A percentile compares a stretch with the other conserved stretches of the same genome.
Evolutionary conservation across 2,329 filamentous ascomycete genomes (phyloP).

Genomic region (Fusarium anguioides): DNA sequence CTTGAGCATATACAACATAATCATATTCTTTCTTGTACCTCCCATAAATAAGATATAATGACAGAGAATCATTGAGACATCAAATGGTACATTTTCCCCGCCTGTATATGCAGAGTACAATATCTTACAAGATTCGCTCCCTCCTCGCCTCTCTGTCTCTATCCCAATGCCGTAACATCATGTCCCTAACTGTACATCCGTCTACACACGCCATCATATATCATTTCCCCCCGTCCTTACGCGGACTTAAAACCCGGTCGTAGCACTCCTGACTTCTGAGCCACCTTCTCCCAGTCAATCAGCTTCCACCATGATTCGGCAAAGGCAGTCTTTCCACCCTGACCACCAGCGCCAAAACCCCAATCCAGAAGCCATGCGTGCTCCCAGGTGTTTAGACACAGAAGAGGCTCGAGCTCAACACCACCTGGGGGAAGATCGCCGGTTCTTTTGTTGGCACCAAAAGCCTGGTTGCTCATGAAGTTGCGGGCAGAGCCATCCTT

Average conservation of each 20-base stretch:
- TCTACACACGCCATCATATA: not conserved
- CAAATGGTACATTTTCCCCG: slow-evolving; percentile 45
- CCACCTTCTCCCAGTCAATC: slow-evolving; percentile 86
- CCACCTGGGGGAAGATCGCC: slow-evolving; percentile 69
- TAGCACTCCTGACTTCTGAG: slow-evolving; percentile 51
- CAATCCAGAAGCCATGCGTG: slow-evolving; percentile 92
- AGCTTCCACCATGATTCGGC: slow-evolving; percentile 86
- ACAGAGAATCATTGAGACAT: slow-evolving; percentile 23
- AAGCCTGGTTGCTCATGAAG: slow-evolving; percentile 55
- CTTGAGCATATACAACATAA: not conserved
- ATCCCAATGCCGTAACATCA: slow-evolving; percentile 31
- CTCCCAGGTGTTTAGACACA: slow-evolving; percentile 97
- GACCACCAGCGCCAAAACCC: slow-evolving; percentile 65
- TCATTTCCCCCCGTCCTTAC: slow-evolving; percentile 4
- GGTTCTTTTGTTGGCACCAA: slow-evolving; percentile 45
- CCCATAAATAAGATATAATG: not conserved
- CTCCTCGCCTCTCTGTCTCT: slow-evolving; percentile 22
- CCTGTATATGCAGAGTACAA: slow-evolving; percentile 48
- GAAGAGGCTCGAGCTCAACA: slow-evolving; percentile 76
- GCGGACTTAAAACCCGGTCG: slow-evolving; percentile 51
- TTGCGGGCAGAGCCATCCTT: slow-evolving; percentile 50
- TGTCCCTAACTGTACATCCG: slow-evolving; percentile 19
- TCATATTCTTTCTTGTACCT: not conserved
- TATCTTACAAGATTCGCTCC: slow-evolving; percentile 47
- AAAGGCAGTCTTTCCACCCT: slow-evolving; percentile 79